Conservation (phyloP, 1,284 basidiomycete species). For the Earliella scabrosa region DNA sequence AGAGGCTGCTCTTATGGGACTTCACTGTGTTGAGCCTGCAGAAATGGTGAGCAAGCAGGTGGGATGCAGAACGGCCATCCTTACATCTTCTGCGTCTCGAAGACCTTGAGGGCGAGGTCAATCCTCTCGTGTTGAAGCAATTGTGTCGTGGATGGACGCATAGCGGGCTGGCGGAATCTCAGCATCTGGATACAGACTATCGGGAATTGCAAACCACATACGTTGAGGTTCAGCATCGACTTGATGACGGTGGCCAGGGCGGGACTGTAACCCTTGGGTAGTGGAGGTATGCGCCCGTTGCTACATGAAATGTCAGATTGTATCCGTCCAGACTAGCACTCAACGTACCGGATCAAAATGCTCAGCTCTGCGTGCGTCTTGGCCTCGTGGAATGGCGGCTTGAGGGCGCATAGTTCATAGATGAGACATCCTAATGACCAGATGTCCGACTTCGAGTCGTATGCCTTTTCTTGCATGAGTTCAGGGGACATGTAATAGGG, state of each 20-base stretch:
- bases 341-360: conserved; percentile 72
- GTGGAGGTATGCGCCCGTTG: conserved; percentile 84
- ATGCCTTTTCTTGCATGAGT: conserved; percentile 93
- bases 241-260: conserved; percentile 77
- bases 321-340: background rate
- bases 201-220: conserved; percentile 41
- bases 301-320: conserved; percentile 36
- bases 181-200: background rate
- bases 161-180: conserved; percentile 61
- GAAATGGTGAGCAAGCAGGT: background rate
- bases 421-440: conserved; percentile 98
- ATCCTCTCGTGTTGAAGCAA: conserved; percentile 79
- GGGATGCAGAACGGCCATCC: conserved; percentile 29
- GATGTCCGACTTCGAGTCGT: conserved; percentile 97
- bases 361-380: conserved; percentile 87
- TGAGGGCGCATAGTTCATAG: conserved; percentile 92
- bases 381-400: conserved; percentile 90
- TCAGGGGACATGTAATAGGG: conserved; percentile 99
- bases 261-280: conserved; percentile 83
- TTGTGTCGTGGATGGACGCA: conserved; percentile 81
- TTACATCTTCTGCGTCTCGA: conserved; percentile 82
- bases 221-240: conserved; percentile 86
- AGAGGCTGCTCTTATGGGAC: conserved; percentile 56
- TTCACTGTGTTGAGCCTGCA: conserved; percentile 65
- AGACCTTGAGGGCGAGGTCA: conserved; percentile 71